These are phyloP conservation scores for Saccharomyces uvarum DNA, from an alignment of 1,139 yeast species.

Conservation along the genomic window DNA sequence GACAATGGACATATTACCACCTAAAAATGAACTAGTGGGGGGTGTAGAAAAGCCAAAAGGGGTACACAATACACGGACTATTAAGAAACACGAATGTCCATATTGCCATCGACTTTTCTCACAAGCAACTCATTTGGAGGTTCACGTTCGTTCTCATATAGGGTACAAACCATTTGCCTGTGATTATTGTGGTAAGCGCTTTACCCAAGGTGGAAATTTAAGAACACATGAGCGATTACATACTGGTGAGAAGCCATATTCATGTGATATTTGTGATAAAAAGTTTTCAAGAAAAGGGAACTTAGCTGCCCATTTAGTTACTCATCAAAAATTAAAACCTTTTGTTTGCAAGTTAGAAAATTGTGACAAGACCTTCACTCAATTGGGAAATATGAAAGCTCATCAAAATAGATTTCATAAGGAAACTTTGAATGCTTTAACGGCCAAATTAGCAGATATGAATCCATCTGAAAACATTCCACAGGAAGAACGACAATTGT, in stretches of 20 bases:
- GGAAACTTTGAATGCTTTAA: slow-evolving; percentile 57
- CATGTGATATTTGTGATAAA: slow-evolving; percentile 68
- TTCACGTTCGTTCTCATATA: slow-evolving; percentile 69
- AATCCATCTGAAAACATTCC: slow-evolving; percentile 45
- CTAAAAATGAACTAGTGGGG: slow-evolving; percentile 63
- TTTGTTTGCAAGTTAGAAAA: slow-evolving; percentile 71
- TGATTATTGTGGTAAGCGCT: slow-evolving; percentile 66
- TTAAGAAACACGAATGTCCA: slow-evolving; percentile 61
- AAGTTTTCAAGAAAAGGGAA: slow-evolving; percentile 85
- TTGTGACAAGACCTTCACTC: slow-evolving; percentile 83
- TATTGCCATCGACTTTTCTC: slow-evolving; percentile 65
- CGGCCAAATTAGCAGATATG: slow-evolving; percentile 53
- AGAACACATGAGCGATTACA: slow-evolving; percentile 82
- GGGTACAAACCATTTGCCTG: slow-evolving; percentile 79
- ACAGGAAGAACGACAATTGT: slow-evolving; percentile 54
- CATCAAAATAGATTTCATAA: slow-evolving; percentile 88
- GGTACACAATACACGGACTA: slow-evolving; percentile 26
- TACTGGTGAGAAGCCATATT: slow-evolving; percentile 86
- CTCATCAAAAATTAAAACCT: slow-evolving; percentile 76
- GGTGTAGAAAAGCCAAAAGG: slow-evolving; percentile 66
- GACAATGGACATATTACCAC: slow-evolving; percentile 41
- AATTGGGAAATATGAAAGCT: slow-evolving; percentile 84
- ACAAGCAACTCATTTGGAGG: slow-evolving; percentile 71
- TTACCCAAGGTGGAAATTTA: slow-evolving; percentile 88
- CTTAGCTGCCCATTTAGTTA: slow-evolving; percentile 74